Percentiles rank a stretch among this genome's conserved stretches.
Evolutionary conservation across 2,329 filamentous ascomycete species (phyloP).

Genomic region (Chaetomiaceae sp.): DNA sequence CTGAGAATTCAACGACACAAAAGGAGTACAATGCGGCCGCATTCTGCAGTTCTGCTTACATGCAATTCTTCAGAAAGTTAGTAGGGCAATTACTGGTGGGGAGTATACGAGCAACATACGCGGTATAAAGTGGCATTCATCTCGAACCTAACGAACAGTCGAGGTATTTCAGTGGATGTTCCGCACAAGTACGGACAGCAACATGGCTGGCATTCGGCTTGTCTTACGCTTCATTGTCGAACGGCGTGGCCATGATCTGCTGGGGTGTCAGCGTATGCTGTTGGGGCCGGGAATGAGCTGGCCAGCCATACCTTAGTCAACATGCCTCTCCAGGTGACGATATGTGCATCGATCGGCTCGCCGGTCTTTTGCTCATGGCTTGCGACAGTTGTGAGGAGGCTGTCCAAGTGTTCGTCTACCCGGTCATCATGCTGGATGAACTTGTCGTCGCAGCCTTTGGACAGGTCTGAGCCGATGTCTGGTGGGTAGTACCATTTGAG

Average conservation of each 20-base stretch:
- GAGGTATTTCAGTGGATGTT: not conserved
- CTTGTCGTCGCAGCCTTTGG: slow-evolving; percentile 70
- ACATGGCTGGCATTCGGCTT: slow-evolving; percentile 10
- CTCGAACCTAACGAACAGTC: slow-evolving; percentile 63
- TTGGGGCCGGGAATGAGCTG: not conserved
- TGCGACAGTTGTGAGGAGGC: slow-evolving; percentile 71
- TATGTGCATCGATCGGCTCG: slow-evolving; percentile 65
- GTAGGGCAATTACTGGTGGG: not conserved
- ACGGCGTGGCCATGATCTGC: slow-evolving; percentile 81
- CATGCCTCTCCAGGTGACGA: slow-evolving; percentile 96
- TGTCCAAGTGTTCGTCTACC: slow-evolving; percentile 82
- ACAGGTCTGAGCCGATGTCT: slow-evolving; percentile 66
- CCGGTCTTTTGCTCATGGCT: slow-evolving; percentile 66
- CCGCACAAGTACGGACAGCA: not conserved
- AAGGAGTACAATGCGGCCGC: too few species aligned
- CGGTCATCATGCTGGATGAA: slow-evolving; percentile 81
- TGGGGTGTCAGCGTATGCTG: slow-evolving; percentile 1
- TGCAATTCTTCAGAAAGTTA: slow-evolving; percentile 43
- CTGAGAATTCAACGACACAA: not conserved
- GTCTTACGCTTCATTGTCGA: slow-evolving; percentile 71
- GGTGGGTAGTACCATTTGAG: slow-evolving; percentile 86
- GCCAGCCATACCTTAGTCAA: slow-evolving; percentile 75
- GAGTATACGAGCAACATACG: slow-evolving; percentile 46
- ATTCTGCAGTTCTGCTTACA: slow-evolving; percentile 40
- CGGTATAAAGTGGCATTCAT: slow-evolving; percentile 94